A percentile compares a stretch with the other conserved stretches of the same genome.
Conservation (phyloP, 352 stramenopile genomes). For the Phytophthora fragariaefolia region DNA sequence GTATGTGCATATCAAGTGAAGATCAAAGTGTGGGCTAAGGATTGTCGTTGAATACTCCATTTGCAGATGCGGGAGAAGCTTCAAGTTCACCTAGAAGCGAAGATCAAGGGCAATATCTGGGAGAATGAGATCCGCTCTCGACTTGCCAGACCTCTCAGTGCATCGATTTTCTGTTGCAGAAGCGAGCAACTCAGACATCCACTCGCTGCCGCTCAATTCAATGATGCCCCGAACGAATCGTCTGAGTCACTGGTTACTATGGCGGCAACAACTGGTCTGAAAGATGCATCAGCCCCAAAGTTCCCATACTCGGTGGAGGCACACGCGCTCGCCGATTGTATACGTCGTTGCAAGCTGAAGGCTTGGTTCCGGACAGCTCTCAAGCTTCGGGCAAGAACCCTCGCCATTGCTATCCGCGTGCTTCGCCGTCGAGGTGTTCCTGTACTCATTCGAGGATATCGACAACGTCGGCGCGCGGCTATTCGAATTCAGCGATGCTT, state of each 20-base stretch:
- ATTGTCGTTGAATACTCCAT: not conserved
- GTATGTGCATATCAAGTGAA: not conserved
- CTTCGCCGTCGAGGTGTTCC: constrained; percentile 42
- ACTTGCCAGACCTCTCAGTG: constrained; percentile 57
- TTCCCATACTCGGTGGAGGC: constrained; percentile 56
- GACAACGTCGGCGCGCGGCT: constrained; percentile 32
- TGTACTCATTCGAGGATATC: constrained; percentile 33
- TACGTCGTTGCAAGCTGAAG: constrained; percentile 31
- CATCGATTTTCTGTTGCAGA: constrained; percentile 50
- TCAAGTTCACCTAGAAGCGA: constrained; percentile 42
- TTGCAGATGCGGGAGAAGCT: constrained; percentile 50
- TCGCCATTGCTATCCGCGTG: constrained; percentile 43
- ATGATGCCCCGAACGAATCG: not conserved
- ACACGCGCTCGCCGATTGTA: constrained; percentile 31
- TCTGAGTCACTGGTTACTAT: no score
- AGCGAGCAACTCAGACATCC: constrained; percentile 49
- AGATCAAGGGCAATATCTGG: constrained; percentile 59
- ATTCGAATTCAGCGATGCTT: constrained; percentile 42
- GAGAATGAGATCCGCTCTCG: constrained; percentile 60
- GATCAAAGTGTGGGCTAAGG: not conserved
- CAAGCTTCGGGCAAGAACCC: constrained; percentile 18
- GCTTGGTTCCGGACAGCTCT: constrained; percentile 40
- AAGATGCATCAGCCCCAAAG: not conserved
- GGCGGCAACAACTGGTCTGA: not conserved
- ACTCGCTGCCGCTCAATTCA: constrained; percentile 38